A percentile compares a stretch with the other conserved stretches of the same genome.
Evolutionary conservation across 306 rosid species (phyloP).

Genomic region (barrel medic (Medicago truncatula)): DNA sequence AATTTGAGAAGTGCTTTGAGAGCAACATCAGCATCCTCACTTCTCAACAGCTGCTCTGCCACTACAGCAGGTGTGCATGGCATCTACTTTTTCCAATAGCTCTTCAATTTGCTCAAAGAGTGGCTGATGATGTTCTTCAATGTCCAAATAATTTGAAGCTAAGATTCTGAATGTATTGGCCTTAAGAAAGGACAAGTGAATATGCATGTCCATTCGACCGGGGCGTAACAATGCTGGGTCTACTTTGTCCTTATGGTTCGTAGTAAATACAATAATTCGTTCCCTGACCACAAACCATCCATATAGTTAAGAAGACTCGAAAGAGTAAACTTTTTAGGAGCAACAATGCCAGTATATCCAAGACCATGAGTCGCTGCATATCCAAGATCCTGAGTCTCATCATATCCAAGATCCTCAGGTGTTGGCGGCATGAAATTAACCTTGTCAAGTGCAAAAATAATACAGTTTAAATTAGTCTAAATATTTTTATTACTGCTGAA

Average conservation of each 20-base stretch:
- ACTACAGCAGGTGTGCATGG: conserved; percentile 64
- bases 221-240: conserved; percentile 63
- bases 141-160: conserved; percentile 55
- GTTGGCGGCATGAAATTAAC: no score
- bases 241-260: conserved; percentile 59
- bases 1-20: conserved; percentile 42
- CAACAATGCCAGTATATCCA: no score
- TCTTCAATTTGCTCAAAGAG: conserved; percentile 42
- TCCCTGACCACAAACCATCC: conserved; percentile 43
- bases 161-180: conserved; percentile 46
- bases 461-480: no score
- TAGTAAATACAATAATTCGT: conserved; percentile 62
- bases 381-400: no score
- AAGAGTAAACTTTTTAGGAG: background rate
- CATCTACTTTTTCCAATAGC: conserved; percentile 44
- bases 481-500: no score
- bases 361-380: no score
- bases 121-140: conserved; percentile 40
- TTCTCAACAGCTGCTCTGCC: conserved; percentile 61
- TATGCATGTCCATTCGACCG: conserved; percentile 73
- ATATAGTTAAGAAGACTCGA: background rate
- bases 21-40: conserved; percentile 48
- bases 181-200: conserved; percentile 59
- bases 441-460: no score
- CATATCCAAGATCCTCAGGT: no score